Conservation (phyloP, 139 green algal species). For the Micractinium sp. region DNA sequence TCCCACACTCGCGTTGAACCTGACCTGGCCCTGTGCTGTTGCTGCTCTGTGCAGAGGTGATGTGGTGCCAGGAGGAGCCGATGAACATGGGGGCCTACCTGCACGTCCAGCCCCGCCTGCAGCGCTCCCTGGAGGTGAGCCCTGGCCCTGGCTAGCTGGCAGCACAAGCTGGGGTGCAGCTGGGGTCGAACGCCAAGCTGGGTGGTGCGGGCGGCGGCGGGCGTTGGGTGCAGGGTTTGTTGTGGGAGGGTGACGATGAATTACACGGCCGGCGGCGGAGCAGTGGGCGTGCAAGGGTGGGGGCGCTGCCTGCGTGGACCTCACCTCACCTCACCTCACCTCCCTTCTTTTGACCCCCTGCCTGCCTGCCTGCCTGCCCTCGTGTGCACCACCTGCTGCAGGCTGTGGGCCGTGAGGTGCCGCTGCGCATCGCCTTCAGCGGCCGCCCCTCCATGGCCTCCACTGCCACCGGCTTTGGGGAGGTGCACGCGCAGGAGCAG, state of each 20-base stretch:
- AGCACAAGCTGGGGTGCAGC: not conserved
- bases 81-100: conserved; percentile 98
- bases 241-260: not conserved
- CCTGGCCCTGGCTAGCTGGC: not conserved
- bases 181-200: too few species aligned
- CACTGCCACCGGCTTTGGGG: conserved; percentile 87
- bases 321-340: not conserved
- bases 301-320: not conserved
- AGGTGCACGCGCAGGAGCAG: conserved; percentile 89
- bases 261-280: too few species aligned
- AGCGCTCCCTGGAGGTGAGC: conserved; percentile 73
- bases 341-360: too few species aligned
- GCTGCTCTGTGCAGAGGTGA: conserved; percentile 53
- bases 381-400: not conserved
- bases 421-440: conserved; percentile 69
- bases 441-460: conserved; percentile 74
- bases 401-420: conserved; percentile 26
- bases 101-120: conserved; percentile 85
- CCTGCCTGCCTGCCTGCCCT: not conserved
- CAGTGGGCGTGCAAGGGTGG: too few species aligned
- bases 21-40: not conserved
- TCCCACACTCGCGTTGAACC: too few species aligned
- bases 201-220: too few species aligned
- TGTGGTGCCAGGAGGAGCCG: conserved; percentile 97
- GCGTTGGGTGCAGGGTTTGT: not conserved